Evolutionary conservation across 2,329 filamentous ascomycete genomes (phyloP).

Genomic region (Penicillium sp.): DNA sequence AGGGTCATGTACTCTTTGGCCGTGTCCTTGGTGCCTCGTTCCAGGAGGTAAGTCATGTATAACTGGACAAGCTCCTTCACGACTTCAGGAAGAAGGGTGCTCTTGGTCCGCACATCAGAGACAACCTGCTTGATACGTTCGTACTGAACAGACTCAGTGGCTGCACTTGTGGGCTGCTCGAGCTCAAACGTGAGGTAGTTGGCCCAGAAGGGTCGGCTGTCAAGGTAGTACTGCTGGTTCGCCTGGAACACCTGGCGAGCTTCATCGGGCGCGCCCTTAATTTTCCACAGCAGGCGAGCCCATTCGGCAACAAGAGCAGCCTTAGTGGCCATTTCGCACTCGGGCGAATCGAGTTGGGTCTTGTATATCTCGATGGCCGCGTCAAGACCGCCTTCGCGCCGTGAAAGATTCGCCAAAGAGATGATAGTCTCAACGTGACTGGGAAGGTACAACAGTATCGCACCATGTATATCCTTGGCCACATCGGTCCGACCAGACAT

Average conservation of each 20-base stretch:
- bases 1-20: slow-evolving; percentile 82
- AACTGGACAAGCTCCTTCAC: slow-evolving; percentile 72
- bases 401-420: slow-evolving; percentile 80
- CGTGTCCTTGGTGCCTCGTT: slow-evolving; percentile 74
- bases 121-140: slow-evolving; percentile 78
- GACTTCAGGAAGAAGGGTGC: slow-evolving; percentile 62
- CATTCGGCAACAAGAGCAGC: slow-evolving; percentile 84
- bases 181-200: slow-evolving; percentile 87
- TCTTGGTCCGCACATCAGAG: slow-evolving; percentile 69
- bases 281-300: slow-evolving; percentile 82
- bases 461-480: slow-evolving; percentile 78
- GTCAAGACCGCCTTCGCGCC: slow-evolving; percentile 78
- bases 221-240: slow-evolving; percentile 78
- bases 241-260: slow-evolving; percentile 79
- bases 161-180: slow-evolving; percentile 68
- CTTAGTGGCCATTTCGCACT: slow-evolving; percentile 74
- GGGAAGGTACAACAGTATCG: slow-evolving; percentile 72
- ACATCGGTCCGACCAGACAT: slow-evolving; percentile 71
- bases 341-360: slow-evolving; percentile 69
- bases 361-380: slow-evolving; percentile 82
- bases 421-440: slow-evolving; percentile 83
- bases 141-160: slow-evolving; percentile 63
- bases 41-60: slow-evolving; percentile 81
- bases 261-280: slow-evolving; percentile 74
- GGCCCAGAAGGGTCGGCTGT: slow-evolving; percentile 85